These are phyloP conservation scores for Hibiscus tridactylites DNA, from an alignment of 345 rosid genomes.

Conservation along the genomic window DNA sequence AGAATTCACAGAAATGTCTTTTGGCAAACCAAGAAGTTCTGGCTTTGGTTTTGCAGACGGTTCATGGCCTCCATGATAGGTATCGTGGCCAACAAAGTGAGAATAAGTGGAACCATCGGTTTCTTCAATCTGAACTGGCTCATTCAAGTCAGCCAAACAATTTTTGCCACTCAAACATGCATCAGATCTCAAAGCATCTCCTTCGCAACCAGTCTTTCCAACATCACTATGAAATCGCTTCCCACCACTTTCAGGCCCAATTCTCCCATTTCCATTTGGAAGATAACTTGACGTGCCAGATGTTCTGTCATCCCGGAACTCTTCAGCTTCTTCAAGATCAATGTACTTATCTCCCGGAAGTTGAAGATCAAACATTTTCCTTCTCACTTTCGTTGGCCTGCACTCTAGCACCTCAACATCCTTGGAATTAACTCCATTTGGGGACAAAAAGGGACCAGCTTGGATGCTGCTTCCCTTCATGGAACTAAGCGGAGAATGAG, in stretches of 20 bases:
- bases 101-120: conserved; percentile 28
- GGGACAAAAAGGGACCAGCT: conserved; percentile 43
- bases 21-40: conserved; percentile 31
- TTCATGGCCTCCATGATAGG: conserved; percentile 29
- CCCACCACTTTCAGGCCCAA: conserved; percentile 27
- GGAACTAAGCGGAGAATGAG: conserved; percentile 48
- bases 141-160: conserved; percentile 68
- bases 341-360: conserved; percentile 75
- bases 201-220: conserved; percentile 30
- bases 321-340: conserved; percentile 43
- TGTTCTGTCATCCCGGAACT: conserved; percentile 23
- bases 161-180: conserved; percentile 29
- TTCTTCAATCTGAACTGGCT: conserved; percentile 58
- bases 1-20: conserved; percentile 27
- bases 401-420: conserved; percentile 47
- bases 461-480: conserved; percentile 40
- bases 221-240: conserved; percentile 23
- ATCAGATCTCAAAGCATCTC: conserved; percentile 30
- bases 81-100: conserved; percentile 19
- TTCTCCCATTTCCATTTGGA: conserved; percentile 36
- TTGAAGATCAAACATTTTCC: conserved; percentile 75
- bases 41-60: conserved; percentile 22
- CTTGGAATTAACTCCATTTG: conserved; percentile 47
- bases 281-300: conserved; percentile 36
- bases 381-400: conserved; percentile 68